Conservation (phyloP, 805 yeast genomes). For the Saccharomycopsis sp. region DNA sequence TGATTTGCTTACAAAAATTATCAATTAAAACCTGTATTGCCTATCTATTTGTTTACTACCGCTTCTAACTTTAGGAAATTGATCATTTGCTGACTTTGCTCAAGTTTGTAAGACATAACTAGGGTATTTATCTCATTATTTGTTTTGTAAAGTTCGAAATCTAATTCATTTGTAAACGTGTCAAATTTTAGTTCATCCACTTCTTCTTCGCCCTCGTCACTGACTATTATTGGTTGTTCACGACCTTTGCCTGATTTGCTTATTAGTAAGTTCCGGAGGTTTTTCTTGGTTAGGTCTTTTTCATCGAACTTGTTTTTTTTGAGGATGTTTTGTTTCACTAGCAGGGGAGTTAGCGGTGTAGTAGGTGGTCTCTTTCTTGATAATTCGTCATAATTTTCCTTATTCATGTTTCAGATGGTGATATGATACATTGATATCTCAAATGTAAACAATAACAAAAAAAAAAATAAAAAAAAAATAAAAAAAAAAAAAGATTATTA, state of each 20-base stretch:
- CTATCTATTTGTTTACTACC: constrained; percentile 12
- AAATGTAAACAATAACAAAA: too few species aligned
- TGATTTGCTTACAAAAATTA: too few species aligned
- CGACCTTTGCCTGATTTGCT: background rate
- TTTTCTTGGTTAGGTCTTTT: constrained; percentile 6
- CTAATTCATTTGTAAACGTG: constrained; percentile 5
- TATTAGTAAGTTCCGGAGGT: constrained; percentile 4
- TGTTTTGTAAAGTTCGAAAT: constrained; percentile 16
- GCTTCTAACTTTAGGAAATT: constrained; percentile 18
- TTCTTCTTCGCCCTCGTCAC: constrained; percentile 5
- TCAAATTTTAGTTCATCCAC: background rate
- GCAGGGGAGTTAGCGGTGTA: constrained; percentile 29
- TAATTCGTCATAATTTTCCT: background rate
- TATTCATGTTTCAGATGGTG: background rate
- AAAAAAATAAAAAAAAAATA: too few species aligned
- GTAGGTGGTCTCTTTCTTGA: constrained; percentile 27
- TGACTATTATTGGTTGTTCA: constrained; percentile 7
- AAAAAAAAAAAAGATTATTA: too few species aligned
- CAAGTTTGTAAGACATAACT: constrained; percentile 4
- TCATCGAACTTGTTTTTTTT: constrained; percentile 23
- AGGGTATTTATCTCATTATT: constrained; percentile 9
- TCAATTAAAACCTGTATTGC: background rate
- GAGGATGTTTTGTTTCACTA: constrained; percentile 25
- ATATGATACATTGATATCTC: too few species aligned
- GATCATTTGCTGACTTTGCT: constrained; percentile 12